Conservation (phyloP, 2,329 filamentous ascomycete species). For the Penicillium sp. region DNA sequence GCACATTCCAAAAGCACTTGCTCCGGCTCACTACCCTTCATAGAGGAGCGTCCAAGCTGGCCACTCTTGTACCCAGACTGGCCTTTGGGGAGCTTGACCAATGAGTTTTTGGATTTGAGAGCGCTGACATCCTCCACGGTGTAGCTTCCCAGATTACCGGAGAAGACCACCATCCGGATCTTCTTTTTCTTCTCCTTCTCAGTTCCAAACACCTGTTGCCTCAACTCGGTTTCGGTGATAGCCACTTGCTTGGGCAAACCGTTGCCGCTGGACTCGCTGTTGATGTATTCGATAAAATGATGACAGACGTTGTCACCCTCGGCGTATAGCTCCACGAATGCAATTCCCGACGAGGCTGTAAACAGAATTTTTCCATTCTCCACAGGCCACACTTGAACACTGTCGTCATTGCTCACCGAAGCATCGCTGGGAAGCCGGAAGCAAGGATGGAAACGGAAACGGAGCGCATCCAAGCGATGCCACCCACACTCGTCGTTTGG, state of each 20-base stretch:
- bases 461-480: slow-evolving; percentile 87
- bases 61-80: slow-evolving; percentile 77
- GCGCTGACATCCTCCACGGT: slow-evolving; percentile 77
- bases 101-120: slow-evolving; percentile 73
- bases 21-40: slow-evolving; percentile 71
- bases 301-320: slow-evolving; percentile 83
- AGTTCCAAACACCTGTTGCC: slow-evolving; percentile 70
- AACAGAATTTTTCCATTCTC: slow-evolving; percentile 77
- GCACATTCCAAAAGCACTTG: slow-evolving; percentile 78
- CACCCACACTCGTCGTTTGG: slow-evolving; percentile 85
- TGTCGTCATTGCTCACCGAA: slow-evolving; percentile 68
- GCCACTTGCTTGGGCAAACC: slow-evolving; percentile 72
- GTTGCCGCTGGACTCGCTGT: slow-evolving; percentile 63
- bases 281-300: slow-evolving; percentile 79
- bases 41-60: slow-evolving; percentile 73
- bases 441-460: slow-evolving; percentile 88
- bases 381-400: slow-evolving; percentile 84
- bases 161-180: slow-evolving; percentile 75
- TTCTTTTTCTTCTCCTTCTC: slow-evolving; percentile 70
- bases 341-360: slow-evolving; percentile 79
- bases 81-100: slow-evolving; percentile 75
- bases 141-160: slow-evolving; percentile 73
- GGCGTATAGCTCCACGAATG: slow-evolving; percentile 81
- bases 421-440: slow-evolving; percentile 83
- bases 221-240: slow-evolving; percentile 76